Evolutionary conservation across 2,329 filamentous ascomycete genomes (phyloP).

Genomic region (Setomelanomma holmii): DNA sequence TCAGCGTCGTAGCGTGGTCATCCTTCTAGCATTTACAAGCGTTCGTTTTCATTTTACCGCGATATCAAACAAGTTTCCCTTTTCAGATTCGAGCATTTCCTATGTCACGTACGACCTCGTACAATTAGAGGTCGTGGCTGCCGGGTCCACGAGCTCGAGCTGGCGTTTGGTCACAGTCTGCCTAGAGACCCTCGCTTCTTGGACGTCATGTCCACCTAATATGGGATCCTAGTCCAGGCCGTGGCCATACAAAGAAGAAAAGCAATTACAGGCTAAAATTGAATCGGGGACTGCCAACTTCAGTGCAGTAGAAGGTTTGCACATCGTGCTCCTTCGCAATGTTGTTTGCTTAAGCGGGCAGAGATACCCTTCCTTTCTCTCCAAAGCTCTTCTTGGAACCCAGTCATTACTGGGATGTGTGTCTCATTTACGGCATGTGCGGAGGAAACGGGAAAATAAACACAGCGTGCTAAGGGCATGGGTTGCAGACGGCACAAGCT

Average conservation of each 20-base stretch:
- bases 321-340: conserved; percentile 44
- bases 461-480: conserved; percentile 23
- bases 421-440: conserved; percentile 21
- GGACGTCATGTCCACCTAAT: conserved; percentile 44
- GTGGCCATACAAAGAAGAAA: conserved; percentile 31
- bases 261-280: conserved; percentile 45
- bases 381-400: conserved; percentile 16
- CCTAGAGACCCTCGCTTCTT: conserved; percentile 24
- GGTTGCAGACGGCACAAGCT: conserved; percentile 27
- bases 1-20: conserved; percentile 51
- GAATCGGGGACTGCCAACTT: conserved; percentile 26
- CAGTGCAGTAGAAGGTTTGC: conserved; percentile 19
- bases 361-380: conserved; percentile 47
- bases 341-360: conserved; percentile 45
- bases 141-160: conserved; percentile 15
- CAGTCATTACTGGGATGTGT: conserved; percentile 13
- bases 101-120: conserved; percentile 41
- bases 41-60: conserved; percentile 40
- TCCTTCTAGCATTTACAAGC: conserved; percentile 47
- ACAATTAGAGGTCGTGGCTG: conserved; percentile 29
- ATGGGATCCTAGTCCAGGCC: conserved; percentile 30
- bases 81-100: conserved; percentile 44
- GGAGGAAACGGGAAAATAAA: conserved; percentile 23
- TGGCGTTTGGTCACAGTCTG: conserved; percentile 23
- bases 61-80: conserved; percentile 41